These are phyloP conservation scores for Escovopsis sp. DNA, from an alignment of 2,329 filamentous ascomycete species.

Conservation along the genomic window DNA sequence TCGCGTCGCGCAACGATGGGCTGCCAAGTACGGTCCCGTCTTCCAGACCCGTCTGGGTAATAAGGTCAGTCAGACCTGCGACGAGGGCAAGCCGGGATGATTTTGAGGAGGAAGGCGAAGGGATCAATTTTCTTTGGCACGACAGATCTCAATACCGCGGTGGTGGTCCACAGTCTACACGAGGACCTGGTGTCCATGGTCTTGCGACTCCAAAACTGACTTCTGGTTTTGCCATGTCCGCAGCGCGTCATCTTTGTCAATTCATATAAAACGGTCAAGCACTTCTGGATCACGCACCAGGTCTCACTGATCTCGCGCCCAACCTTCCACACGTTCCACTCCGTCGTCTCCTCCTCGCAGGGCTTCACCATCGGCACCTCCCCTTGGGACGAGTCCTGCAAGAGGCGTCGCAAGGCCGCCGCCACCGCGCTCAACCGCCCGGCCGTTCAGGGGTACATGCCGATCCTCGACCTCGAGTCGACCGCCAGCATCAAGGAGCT, in stretches of 20 bases:
- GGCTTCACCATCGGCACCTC: conserved; percentile 75
- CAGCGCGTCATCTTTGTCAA: conserved; percentile 64
- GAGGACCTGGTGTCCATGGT: too few species aligned
- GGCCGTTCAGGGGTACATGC: conserved; percentile 65
- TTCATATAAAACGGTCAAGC: conserved; percentile 56
- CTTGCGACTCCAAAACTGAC: neutral
- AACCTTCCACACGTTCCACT: conserved; percentile 69
- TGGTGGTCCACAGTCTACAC: too few species aligned
- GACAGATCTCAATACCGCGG: too few species aligned
- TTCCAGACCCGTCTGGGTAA: conserved; percentile 58
- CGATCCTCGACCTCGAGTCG: conserved; percentile 66
- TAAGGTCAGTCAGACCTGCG: conserved; percentile 26
- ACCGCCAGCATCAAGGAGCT: conserved; percentile 59
- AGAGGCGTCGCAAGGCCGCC: conserved; percentile 60
- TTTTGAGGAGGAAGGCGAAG: neutral
- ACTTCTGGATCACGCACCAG: conserved; percentile 67
- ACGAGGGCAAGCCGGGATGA: too few species aligned
- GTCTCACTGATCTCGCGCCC: conserved; percentile 65
- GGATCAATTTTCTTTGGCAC: neutral
- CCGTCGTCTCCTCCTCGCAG: conserved; percentile 59
- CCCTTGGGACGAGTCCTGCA: conserved; percentile 72
- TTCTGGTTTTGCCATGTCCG: neutral
- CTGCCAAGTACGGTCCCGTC: conserved; percentile 45
- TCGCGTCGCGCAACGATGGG: conserved; percentile 38
- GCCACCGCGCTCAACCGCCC: conserved; percentile 66